A percentile compares a stretch with the other conserved stretches of the same genome.
Evolutionary conservation across 306 rosid species (phyloP).

Genomic region (Dryas octopetala): DNA sequence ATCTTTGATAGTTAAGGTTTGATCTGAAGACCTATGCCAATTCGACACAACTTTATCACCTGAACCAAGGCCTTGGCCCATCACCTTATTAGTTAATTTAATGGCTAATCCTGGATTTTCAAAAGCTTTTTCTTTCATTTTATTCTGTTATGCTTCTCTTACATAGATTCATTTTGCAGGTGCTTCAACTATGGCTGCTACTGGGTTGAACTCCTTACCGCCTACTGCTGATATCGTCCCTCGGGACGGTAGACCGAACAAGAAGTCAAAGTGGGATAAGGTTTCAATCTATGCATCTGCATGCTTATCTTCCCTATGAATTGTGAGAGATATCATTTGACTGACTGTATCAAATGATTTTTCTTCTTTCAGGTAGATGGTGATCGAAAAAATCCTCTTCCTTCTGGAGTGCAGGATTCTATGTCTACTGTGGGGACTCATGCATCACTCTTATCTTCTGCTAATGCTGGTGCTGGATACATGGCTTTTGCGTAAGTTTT

Average conservation of each 20-base stretch:
- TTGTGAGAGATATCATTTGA: constrained; percentile 7
- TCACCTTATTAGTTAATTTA: not conserved
- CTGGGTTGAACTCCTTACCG: constrained; percentile 51
- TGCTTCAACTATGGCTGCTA: constrained; percentile 36
- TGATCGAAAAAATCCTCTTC: constrained; percentile 63
- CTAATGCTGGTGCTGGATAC: constrained; percentile 80
- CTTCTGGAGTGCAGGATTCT: constrained; percentile 61
- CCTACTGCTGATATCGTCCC: constrained; percentile 45
- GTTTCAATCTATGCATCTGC: constrained; percentile 24
- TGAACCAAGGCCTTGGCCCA: not conserved
- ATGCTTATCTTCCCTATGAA: constrained; percentile 11
- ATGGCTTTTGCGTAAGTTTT: constrained; percentile 77
- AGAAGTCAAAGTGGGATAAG: constrained; percentile 62
- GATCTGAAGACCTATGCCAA: not conserved
- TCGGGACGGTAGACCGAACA: constrained; percentile 63
- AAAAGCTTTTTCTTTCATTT: constrained; percentile 24
- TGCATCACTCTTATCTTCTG: constrained; percentile 64
- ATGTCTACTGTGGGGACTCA: constrained; percentile 62
- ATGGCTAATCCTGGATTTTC: not conserved
- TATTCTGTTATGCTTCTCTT: constrained; percentile 20
- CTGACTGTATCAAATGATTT: constrained; percentile 24
- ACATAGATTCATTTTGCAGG: constrained; percentile 38
- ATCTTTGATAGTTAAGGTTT: not conserved
- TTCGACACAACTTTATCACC: not conserved
- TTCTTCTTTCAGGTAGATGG: constrained; percentile 66